Base-by-base conservation (phyloP, 345 rosid genomes). In the Syzygium oleosum region DNA sequence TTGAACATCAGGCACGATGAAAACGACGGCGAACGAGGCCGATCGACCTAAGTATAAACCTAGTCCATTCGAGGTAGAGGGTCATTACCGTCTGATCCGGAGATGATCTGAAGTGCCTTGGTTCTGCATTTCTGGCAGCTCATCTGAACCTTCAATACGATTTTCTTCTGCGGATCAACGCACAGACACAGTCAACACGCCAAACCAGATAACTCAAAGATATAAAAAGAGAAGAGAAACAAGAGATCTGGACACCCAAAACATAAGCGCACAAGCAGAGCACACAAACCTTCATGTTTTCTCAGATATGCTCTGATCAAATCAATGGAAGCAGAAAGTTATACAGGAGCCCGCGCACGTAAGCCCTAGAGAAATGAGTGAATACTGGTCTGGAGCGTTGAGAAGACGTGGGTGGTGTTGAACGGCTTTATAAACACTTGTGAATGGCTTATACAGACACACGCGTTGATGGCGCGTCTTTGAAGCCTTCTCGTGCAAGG, bases 71-170 rank as follows among this genome's bases (percentile, higher is more conserved):
- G n/a, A 11, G 6, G 63, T 4, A 58, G 63, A 58, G 29, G 25
- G n/a, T 58, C 63, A 2, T 43, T 91, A 94, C 96, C 94, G 27
- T 84, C 65, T 68, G 88, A 84, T 16, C 43, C 29, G 9, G 94
- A 90, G 31, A 54, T 92, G 52, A 88, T 63, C 91, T 88, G 51
- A 88, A 93, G 94, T 54, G 96, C 93, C 91, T 91, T 41, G 27
- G 91, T 87, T 27, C 90, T 89, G 85, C 93, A 94, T 88, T 89
- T 93, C 68, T 88, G 52, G 87, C 94, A 94, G 12, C 83, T 92
- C 93, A 93, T 93, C 43, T 85, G 85, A 1, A 92, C 94, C 87
- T 88, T 91, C 61, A 93, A 55, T 89, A 93, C 89, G 31, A 92
- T 91, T 88, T 93, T 94, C 89, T 89, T 93, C 92, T 90, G 91